Evolutionary conservation across 345 rosid species (phyloP).

Genomic region (Dimocarpus longan): DNA sequence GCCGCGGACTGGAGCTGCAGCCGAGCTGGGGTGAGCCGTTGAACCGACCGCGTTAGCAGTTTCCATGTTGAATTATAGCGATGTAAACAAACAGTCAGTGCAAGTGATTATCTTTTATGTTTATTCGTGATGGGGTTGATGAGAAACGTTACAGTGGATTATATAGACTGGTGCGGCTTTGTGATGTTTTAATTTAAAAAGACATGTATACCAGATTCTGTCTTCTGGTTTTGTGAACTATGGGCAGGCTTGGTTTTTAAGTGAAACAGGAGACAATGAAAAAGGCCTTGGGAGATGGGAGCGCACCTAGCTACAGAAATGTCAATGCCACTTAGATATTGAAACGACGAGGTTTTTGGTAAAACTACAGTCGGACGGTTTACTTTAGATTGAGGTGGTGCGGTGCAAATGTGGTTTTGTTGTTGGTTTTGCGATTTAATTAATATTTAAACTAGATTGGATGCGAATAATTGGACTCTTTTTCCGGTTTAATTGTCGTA

Average conservation of each 20-base stretch:
- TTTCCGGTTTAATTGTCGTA: background rate
- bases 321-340: background rate
- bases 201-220: background rate
- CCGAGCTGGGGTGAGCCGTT: conserved; percentile 28
- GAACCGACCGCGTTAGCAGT: conserved; percentile 43
- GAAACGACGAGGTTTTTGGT: background rate
- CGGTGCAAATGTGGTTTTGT: background rate
- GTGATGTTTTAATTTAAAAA: background rate
- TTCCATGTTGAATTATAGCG: conserved; percentile 33
- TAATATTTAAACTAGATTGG: background rate
- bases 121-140: background rate
- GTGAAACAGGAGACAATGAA: background rate
- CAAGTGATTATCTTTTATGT: background rate
- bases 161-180: background rate
- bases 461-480: background rate
- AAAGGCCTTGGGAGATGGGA: background rate
- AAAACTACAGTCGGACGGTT: background rate
- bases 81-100: background rate
- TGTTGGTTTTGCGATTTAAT: background rate
- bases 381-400: too few species aligned
- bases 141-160: background rate
- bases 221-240: background rate
- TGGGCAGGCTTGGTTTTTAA: conserved; percentile 13
- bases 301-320: too few species aligned
- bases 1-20: conserved; percentile 22